Base-by-base conservation (phyloP, 768 basidiomycete genomes). In the Tulasnella sp. region DNA sequence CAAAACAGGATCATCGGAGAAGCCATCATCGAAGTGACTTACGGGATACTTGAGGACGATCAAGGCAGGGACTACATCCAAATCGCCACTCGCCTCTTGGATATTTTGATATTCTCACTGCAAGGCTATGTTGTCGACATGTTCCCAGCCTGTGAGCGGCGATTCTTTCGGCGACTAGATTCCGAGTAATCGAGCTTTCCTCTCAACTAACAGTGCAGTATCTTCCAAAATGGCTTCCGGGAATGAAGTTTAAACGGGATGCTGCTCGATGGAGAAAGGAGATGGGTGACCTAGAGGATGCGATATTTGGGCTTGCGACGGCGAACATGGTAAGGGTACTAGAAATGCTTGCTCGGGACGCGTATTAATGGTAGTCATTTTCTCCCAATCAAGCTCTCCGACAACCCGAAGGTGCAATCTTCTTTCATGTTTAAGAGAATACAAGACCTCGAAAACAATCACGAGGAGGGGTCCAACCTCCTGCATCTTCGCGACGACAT, bases 211-310 rank as follows among this genome's bases (percentile, higher is more conserved):
- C n/a, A 78, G 77, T 78, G 37, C 28, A 64, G 58, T 72, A 78
- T 41, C 34, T 78, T 20, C 77, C 77, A 1, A 41, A 12, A 24
- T 78, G 77, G 77, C 60, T 78, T 41, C 77, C 77, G 3, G 77
- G 77, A 9, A 58, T 58, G 37, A 31, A n/a, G 37, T 78, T 78
- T 37, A 54, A 78, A 41, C 48, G 58, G 3, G 58, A 60, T n/a
- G 77, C 75, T 76, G 37, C 20, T 34, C 24, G n/a, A 31, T 69
- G 64, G 64, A 69, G 31, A 69, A 34, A 16, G 12, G 64, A 69
- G 12, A 69, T 69, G 8, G 2, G n/a, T 31, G 64, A 11, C 2
- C 14, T 69, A 14, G 64, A 69, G 64, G 28, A 14, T 8, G n/a
- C 12, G 22, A 28, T 69, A 16, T 37, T 69, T n/a, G 64, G n/a